Base-by-base conservation (phyloP, 1,284 basidiomycete species). In the Cutaneotrichosporon dermatis region DNA sequence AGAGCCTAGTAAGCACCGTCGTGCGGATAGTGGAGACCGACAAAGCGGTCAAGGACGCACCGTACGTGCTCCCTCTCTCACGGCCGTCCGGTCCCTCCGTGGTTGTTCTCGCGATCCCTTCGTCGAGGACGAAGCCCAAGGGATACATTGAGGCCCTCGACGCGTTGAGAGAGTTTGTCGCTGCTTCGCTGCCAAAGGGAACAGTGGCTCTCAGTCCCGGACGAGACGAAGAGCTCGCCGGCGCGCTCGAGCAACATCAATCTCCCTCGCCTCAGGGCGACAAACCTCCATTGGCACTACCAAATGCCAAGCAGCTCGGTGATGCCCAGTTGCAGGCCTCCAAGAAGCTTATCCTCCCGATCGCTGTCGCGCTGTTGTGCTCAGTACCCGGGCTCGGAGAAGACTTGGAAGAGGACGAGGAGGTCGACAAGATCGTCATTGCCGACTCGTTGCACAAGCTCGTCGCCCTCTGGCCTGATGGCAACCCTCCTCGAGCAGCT, bases 401-500 rank as follows among this genome's bases (percentile, higher is more conserved):
- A 9, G 41, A 37, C 3, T 49, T 39, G 9, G 34, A 46, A 13
- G 51, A 48, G n/a, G 58, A 34, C 1, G 44, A 39, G 41, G 46
- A 61, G 12, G 51, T 71, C 4, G 66, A 65, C 46, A 74, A 76
- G 54, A 53, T 35, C 0, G 57, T 52, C 2, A 67, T 74, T 10
- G 70, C 74, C 0, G 58, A 61, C 35, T 54, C 61, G 13, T 62
- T 79, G 6, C 75, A 77, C 52, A 52, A 54, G 43, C 65, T 79
- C 13, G 68, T 77, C 4, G 58, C 73, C 2, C 65, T 71, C 1
- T 74, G 77, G 72, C 76, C 75, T 0, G 72, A 76, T 57, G 74
- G 72, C 4, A 79, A 79, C 57, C 75, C 75, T 1, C 71, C 75
- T 15, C 60, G 76, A 12, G 71, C 72, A 0, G 73, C 73, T 0